Conservation (phyloP, 495 filamentous ascomycete species). For the Penicilliopsis zonata region DNA sequence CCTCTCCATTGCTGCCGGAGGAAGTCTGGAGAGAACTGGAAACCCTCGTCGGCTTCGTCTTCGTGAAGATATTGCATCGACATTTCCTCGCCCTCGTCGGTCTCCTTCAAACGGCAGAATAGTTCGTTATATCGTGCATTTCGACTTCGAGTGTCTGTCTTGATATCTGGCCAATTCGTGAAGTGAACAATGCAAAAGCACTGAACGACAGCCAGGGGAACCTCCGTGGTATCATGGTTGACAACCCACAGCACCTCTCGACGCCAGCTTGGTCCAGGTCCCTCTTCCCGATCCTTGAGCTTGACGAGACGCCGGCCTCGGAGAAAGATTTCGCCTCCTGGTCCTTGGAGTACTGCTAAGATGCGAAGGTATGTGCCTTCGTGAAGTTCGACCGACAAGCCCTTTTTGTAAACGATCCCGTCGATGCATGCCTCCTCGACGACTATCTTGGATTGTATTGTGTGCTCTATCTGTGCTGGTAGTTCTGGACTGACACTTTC, state of each 20-base stretch:
- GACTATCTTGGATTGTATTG: constrained; percentile 8
- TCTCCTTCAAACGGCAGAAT: constrained; percentile 20
- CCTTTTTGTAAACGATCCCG: constrained; percentile 10
- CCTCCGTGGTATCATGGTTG: constrained; percentile 5
- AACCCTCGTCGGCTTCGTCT: constrained; percentile 13
- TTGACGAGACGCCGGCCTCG: constrained; percentile 10
- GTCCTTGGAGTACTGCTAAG: constrained; percentile 2
- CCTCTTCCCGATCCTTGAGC: constrained; percentile 2
- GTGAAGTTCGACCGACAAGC: constrained; percentile 12
- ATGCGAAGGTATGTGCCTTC: constrained; percentile 12
- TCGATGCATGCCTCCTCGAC: constrained; percentile 13
- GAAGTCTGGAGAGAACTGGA: constrained; percentile 1
- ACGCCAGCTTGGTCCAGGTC: constrained; percentile 8
- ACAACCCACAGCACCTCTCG: constrained; percentile 18
- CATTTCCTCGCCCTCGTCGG: constrained; percentile 2
- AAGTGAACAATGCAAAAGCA: constrained; percentile 15
- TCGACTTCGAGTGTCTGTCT: neutral
- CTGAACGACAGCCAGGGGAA: constrained; percentile 12
- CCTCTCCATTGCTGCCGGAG: constrained; percentile 23
- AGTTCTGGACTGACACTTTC: neutral
- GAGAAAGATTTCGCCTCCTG: constrained; percentile 6
- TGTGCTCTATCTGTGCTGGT: neutral
- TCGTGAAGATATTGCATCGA: constrained; percentile 17
- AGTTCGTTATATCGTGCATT: constrained; percentile 5
- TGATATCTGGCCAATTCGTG: constrained; percentile 16